Evolutionary conservation across 83 land plant species (phyloP).

Genomic region (Isoetes engelmannii): DNA sequence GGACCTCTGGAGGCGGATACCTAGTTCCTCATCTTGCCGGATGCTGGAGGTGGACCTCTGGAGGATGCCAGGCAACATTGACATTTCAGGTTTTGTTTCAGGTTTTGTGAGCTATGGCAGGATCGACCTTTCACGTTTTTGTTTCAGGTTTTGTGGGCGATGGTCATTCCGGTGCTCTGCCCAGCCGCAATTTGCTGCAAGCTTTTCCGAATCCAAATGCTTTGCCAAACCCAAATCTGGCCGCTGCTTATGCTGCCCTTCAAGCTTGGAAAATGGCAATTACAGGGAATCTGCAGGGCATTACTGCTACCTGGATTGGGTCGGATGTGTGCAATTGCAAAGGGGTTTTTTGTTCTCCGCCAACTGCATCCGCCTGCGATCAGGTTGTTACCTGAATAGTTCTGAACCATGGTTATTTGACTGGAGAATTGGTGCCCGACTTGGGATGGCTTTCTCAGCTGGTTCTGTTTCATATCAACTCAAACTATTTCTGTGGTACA

Average conservation of each 20-base stretch:
- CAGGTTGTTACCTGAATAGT: background rate
- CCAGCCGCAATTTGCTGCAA: too few species aligned
- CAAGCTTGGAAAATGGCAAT: constrained; percentile 37
- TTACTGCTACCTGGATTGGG: constrained; percentile 39
- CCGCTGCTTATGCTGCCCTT: constrained; percentile 29
- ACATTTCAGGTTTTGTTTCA: too few species aligned
- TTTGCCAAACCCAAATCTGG: too few species aligned
- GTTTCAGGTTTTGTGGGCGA: too few species aligned
- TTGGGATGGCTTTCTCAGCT: background rate
- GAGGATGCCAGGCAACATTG: too few species aligned
- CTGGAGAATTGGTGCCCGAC: background rate
- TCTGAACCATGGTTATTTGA: background rate
- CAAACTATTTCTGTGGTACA: constrained; percentile 4
- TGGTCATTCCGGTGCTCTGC: too few species aligned
- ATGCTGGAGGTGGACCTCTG: too few species aligned
- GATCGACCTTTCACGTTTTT: too few species aligned
- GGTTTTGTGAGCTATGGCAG: too few species aligned
- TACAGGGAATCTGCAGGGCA: constrained; percentile 29
- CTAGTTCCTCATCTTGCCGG: too few species aligned
- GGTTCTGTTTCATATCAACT: constrained; percentile 6
- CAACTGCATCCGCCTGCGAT: background rate
- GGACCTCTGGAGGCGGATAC: too few species aligned
- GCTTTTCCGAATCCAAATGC: too few species aligned
- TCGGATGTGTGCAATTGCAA: constrained; percentile 25
- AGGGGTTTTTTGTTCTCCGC: constrained; percentile 4